These are phyloP conservation scores for Daldinia caldariorum DNA, from an alignment of 495 filamentous ascomycete genomes.

Conservation along the genomic window DNA sequence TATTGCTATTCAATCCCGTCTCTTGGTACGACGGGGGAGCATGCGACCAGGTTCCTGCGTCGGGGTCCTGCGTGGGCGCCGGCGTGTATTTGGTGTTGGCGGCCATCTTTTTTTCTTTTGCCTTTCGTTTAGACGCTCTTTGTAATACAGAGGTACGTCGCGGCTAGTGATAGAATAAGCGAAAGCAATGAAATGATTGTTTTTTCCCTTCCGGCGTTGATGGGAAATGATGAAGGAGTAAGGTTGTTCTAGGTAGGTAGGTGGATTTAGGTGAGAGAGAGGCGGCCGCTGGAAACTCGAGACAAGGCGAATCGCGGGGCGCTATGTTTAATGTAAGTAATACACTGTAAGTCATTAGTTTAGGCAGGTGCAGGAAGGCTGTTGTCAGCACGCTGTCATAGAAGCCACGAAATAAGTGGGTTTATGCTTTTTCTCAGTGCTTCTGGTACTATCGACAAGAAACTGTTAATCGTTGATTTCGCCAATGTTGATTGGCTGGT, in stretches of 20 bases:
- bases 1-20: constrained; percentile 48
- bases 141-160: not conserved
- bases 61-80: constrained; percentile 79
- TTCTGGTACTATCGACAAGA: constrained; percentile 12
- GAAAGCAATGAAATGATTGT: not conserved
- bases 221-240: constrained; percentile 8
- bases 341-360: not conserved
- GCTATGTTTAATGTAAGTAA: constrained; percentile 14
- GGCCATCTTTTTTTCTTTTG: constrained; percentile 61
- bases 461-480: not conserved
- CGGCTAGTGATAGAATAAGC: constrained; percentile 9
- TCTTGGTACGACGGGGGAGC: constrained; percentile 84
- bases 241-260: not conserved
- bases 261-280: constrained; percentile 18
- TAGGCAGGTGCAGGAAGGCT: constrained; percentile 17
- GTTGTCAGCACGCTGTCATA: constrained; percentile 15
- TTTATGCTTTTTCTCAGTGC: constrained; percentile 2
- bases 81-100: constrained; percentile 74
- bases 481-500: not conserved
- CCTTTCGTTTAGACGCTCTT: not conserved
- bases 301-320: constrained; percentile 40
- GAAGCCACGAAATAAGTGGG: constrained; percentile 9
- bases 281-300: constrained; percentile 2
- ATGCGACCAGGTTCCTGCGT: constrained; percentile 73
- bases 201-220: not conserved